A percentile compares a stretch with the other conserved stretches of the same genome.
Evolutionary conservation across 164 flowering plant genomes (phyloP).

Genomic region (Umbilicus rupestris): DNA sequence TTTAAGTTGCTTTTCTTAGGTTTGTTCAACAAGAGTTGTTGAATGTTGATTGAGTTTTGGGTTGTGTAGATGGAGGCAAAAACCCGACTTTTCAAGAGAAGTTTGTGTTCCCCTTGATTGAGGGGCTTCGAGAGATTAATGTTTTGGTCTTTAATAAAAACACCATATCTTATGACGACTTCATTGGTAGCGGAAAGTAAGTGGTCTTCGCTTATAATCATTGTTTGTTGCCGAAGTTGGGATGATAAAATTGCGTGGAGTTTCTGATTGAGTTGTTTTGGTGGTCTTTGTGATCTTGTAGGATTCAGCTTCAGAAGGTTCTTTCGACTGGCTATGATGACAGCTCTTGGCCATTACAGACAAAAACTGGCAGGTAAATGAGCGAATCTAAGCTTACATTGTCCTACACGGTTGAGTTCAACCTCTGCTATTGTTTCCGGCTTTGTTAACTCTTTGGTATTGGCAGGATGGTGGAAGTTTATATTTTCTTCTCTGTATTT

Average conservation of each 20-base stretch:
- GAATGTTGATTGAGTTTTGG: neutral
- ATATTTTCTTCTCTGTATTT: too few relatives aligned
- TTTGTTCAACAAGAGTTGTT: slow-evolving; percentile 7
- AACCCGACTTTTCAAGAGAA: slow-evolving; percentile 85
- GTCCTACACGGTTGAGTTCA: too few relatives aligned
- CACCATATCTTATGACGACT: slow-evolving; percentile 58
- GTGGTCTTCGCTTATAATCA: neutral
- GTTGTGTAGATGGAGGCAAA: slow-evolving; percentile 61
- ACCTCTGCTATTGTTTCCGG: too few relatives aligned
- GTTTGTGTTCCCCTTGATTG: slow-evolving; percentile 53
- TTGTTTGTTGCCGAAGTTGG: too few relatives aligned
- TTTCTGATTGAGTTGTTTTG: slow-evolving; percentile 7
- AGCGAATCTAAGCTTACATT: neutral
- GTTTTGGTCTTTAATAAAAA: slow-evolving; percentile 82
- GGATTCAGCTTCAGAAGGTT: slow-evolving; percentile 71
- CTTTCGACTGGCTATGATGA: slow-evolving; percentile 76
- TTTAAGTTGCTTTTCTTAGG: neutral
- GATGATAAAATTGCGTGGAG: neutral
- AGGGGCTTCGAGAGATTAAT: slow-evolving; percentile 62
- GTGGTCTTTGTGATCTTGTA: slow-evolving; percentile 17
- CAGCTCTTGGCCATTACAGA: slow-evolving; percentile 56
- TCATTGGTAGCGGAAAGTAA: slow-evolving; percentile 84
- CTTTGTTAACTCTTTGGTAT: neutral
- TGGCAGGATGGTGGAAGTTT: too few relatives aligned
- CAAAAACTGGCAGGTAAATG: slow-evolving; percentile 56